Percentiles rank a stretch among this genome's conserved stretches.
These are phyloP conservation scores for Phaeodactylum tricornutum DNA, from an alignment of 108 stramenopile genomes.

Conservation along the genomic window DNA sequence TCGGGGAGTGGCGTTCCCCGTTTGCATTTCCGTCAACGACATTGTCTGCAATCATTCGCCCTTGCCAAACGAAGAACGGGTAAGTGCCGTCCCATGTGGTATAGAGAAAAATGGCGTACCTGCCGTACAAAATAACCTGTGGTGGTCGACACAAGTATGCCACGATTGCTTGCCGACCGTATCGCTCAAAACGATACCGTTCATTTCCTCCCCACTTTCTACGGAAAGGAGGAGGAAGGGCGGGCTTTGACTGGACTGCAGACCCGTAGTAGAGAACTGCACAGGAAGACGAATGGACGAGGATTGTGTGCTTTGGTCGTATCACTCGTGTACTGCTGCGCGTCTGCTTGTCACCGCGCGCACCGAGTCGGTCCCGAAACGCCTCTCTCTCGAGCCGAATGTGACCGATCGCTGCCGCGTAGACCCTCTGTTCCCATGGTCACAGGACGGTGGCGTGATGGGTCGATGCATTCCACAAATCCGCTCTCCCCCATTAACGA, in stretches of 20 bases:
- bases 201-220: conserved; percentile 12
- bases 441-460: conserved; percentile 16
- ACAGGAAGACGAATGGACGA: conserved; percentile 3
- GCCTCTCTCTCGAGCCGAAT: no score
- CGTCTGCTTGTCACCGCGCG: no score
- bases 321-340: neutral
- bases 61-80: conserved; percentile 76
- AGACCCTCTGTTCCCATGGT: conserved; percentile 68
- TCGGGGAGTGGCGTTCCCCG: conserved; percentile 98
- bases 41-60: conserved; percentile 96
- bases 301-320: neutral
- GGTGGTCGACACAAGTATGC: conserved; percentile 57
- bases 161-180: conserved; percentile 51
- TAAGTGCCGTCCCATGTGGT: conserved; percentile 28
- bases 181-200: neutral
- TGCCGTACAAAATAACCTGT: conserved; percentile 39
- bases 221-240: conserved; percentile 18
- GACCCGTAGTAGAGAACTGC: conserved; percentile 11
- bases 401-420: no score
- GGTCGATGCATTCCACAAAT: conserved; percentile 1
- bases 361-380: neutral
- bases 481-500: neutral
- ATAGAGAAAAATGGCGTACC: no score
- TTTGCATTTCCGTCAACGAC: conserved; percentile 98
- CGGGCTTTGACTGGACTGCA: conserved; percentile 49